Evolutionary conservation across 805 yeast species (phyloP).

Genomic region (Candida peoriensis): DNA sequence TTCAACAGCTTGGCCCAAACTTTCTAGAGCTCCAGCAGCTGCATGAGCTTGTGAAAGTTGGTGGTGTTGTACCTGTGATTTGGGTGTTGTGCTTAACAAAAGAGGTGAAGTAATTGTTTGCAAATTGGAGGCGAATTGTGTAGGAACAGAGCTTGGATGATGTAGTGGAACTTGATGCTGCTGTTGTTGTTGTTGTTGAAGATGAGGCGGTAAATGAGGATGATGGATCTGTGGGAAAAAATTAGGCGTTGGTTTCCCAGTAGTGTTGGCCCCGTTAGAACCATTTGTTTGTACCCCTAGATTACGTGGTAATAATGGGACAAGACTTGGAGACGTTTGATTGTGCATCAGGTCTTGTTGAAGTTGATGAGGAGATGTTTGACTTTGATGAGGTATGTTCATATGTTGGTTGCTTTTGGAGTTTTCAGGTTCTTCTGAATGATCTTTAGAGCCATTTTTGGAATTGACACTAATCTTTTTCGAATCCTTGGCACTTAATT

Average conservation of each 20-base stretch:
- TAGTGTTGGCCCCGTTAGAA: conserved; percentile 5
- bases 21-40: conserved; percentile 27
- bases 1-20: conserved; percentile 15
- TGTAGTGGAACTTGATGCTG: conserved; percentile 29
- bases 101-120: conserved; percentile 62
- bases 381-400: too few species aligned
- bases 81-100: conserved; percentile 43
- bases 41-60: conserved; percentile 25
- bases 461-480: too few species aligned
- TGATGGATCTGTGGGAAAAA: conserved; percentile 16
- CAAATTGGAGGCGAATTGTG: conserved; percentile 63
- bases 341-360: conserved; percentile 1
- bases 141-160: conserved; percentile 65
- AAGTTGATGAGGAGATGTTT: background rate
- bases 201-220: conserved; percentile 27
- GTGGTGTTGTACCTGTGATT: conserved; percentile 29
- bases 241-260: conserved; percentile 14
- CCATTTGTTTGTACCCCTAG: conserved; percentile 1
- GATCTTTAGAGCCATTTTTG: conserved; percentile 1
- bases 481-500: conserved; percentile 16
- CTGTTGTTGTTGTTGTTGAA: conserved; percentile 24
- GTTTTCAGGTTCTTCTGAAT: background rate
- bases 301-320: conserved; percentile 37
- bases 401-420: too few species aligned
- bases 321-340: conserved; percentile 31